Evolutionary conservation across 208 protist species (phyloP).

Genomic region (Angomonas desouzai): DNA sequence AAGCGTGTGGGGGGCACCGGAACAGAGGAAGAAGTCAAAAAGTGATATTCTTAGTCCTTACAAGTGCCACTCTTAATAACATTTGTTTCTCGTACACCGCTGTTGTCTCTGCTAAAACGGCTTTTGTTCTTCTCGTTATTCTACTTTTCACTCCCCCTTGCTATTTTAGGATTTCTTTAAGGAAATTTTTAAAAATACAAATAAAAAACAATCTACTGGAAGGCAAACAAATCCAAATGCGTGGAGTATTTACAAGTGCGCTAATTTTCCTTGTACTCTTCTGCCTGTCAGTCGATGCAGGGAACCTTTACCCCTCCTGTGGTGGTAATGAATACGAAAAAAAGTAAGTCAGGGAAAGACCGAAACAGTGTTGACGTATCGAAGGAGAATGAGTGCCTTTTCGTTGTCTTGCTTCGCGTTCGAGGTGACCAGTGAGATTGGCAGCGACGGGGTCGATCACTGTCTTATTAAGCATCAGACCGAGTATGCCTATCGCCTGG

Average conservation of each 20-base stretch:
- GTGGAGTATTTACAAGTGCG: background rate
- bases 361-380: slow-evolving; percentile 20
- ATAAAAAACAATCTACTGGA: too few species aligned
- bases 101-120: background rate
- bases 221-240: too few species aligned
- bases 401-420: slow-evolving; percentile 58
- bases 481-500: slow-evolving; percentile 48
- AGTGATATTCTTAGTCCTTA: slow-evolving; percentile 9
- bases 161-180: too few species aligned
- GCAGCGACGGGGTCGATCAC: slow-evolving; percentile 33
- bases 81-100: background rate
- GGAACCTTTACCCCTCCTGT: slow-evolving; percentile 55
- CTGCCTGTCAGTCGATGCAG: slow-evolving; percentile 9
- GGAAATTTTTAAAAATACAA: too few species aligned
- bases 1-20: slow-evolving; percentile 51
- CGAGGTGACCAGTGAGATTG: slow-evolving; percentile 45
- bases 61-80: background rate
- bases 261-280: slow-evolving; percentile 15
- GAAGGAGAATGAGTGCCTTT: slow-evolving; percentile 9
- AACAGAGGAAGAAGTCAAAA: slow-evolving; percentile 27
- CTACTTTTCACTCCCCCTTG: too few species aligned
- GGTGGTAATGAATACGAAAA: slow-evolving; percentile 19
- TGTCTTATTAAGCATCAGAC: slow-evolving; percentile 60
- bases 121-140: too few species aligned
- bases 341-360: slow-evolving; percentile 18